phyloP scores from a whole-genome alignment of 345 rosid genomes.

The Lenwebbia sp. region DNA sequence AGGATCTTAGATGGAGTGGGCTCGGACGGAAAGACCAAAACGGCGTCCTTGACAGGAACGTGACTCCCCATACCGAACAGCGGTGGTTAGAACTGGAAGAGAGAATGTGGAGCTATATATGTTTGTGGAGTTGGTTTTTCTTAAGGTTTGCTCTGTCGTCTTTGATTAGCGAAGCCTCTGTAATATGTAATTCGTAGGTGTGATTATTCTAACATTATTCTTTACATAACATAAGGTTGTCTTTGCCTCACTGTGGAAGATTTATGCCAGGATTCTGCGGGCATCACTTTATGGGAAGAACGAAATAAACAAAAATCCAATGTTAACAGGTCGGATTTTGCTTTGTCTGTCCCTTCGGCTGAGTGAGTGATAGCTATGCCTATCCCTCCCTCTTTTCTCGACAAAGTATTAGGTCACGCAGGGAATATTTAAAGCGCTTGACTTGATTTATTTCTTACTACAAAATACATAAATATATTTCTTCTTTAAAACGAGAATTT shows the following conservation, averaged over 20 bases:
- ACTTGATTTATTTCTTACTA: not conserved
- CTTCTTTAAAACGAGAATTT: not conserved
- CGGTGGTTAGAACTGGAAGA: not conserved
- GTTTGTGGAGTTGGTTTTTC: not conserved
- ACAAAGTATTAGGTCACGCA: not conserved
- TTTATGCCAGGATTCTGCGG: slow-evolving; percentile 70
- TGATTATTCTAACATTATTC: not conserved
- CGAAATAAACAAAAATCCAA: slow-evolving; percentile 20
- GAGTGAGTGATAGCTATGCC: slow-evolving; percentile 10
- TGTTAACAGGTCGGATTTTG: slow-evolving; percentile 39
- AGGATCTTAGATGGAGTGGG: slow-evolving; percentile 55
- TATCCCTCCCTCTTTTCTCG: not conserved
- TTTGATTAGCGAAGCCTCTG: not conserved
- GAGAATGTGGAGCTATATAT: not conserved
- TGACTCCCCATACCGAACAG: slow-evolving; percentile 26
- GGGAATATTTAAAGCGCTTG: not conserved
- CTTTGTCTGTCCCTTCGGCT: slow-evolving; percentile 25
- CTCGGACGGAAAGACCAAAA: slow-evolving; percentile 43
- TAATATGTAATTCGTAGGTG: not conserved
- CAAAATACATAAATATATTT: not conserved
- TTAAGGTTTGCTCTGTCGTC: not conserved
- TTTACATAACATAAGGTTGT: not conserved
- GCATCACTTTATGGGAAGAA: slow-evolving; percentile 54
- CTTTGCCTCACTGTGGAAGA: slow-evolving; percentile 38
- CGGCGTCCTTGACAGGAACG: slow-evolving; percentile 44